Conservation (phyloP, 2,329 filamentous ascomycete genomes). For the Tolypocladium tundrense region DNA sequence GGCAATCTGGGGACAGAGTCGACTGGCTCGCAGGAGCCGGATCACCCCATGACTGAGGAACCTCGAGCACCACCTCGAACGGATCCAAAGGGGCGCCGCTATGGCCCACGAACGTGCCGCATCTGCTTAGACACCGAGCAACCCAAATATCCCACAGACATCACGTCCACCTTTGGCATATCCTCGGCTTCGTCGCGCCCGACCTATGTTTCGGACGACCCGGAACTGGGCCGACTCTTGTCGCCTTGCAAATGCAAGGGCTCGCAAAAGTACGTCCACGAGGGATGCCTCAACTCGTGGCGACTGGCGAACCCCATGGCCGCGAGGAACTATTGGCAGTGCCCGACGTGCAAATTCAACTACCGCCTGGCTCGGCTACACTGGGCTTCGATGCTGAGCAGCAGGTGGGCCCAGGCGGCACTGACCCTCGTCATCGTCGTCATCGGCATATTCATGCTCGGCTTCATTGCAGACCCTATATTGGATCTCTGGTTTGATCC, state of each 20-base stretch:
- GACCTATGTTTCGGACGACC: conserved; percentile 63
- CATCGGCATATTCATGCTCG: conserved; percentile 66
- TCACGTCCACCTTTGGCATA: conserved; percentile 21
- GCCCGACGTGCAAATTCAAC: conserved; percentile 75
- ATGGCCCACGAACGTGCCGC: conserved; percentile 67
- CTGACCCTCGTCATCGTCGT: conserved; percentile 67
- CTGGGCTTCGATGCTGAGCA: conserved; percentile 62
- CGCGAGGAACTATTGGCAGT: conserved; percentile 71
- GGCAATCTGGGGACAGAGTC: background rate
- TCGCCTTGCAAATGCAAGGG: conserved; percentile 92
- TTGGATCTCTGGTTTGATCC: conserved; percentile 83
- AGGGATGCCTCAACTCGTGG: conserved; percentile 79
- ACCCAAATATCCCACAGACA: conserved; percentile 32
- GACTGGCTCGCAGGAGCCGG: background rate
- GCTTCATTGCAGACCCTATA: conserved; percentile 87
- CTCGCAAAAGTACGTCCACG: conserved; percentile 86
- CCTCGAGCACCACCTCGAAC: conserved; percentile 6
- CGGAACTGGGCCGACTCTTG: conserved; percentile 65
- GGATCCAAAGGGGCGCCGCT: conserved; percentile 30
- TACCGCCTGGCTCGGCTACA: conserved; percentile 71
- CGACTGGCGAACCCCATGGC: conserved; percentile 57
- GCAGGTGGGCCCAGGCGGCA: conserved; percentile 52
- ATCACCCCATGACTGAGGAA: background rate
- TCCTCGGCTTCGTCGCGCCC: conserved; percentile 22
- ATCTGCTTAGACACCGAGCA: conserved; percentile 71